These are phyloP conservation scores for Stylonectria norvegica DNA, from an alignment of 2,329 filamentous ascomycete genomes.

Conservation along the genomic window DNA sequence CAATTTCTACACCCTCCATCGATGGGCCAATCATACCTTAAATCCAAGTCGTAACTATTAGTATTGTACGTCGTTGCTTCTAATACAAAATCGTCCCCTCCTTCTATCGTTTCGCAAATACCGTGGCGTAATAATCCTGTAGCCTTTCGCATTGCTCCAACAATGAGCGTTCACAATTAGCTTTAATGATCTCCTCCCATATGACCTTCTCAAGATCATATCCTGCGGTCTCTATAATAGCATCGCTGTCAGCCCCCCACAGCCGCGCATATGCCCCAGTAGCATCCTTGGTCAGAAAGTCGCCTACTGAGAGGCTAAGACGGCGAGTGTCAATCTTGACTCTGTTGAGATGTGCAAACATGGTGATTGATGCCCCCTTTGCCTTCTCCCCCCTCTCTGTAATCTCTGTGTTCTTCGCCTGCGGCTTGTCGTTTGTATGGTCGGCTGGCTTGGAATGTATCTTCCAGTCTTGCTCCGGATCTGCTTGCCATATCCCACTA, in stretches of 20 bases:
- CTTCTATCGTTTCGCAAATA: slow-evolving; percentile 12
- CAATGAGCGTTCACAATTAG: slow-evolving; percentile 14
- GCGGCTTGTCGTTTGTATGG: background rate
- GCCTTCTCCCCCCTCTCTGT: background rate
- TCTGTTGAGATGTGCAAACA: slow-evolving; percentile 25
- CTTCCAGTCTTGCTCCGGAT: slow-evolving; percentile 22
- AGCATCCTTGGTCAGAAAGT: slow-evolving; percentile 8
- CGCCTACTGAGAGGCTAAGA: slow-evolving; percentile 8
- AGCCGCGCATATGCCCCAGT: slow-evolving; percentile 12
- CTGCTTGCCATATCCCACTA: slow-evolving; percentile 25
- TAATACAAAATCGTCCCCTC: too few species aligned
- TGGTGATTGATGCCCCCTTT: slow-evolving; percentile 11
- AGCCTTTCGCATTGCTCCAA: slow-evolving; percentile 22
- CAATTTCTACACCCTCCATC: too few species aligned
- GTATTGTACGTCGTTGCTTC: too few species aligned
- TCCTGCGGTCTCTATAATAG: slow-evolving; percentile 13
- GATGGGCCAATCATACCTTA: too few species aligned
- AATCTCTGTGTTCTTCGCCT: background rate
- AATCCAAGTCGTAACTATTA: too few species aligned
- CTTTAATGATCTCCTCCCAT: slow-evolving; percentile 23
- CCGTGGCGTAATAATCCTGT: slow-evolving; percentile 18
- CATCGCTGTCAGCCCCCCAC: slow-evolving; percentile 16
- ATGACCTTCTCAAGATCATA: slow-evolving; percentile 24
- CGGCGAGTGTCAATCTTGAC: slow-evolving; percentile 21
- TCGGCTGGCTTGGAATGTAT: background rate